Percentiles rank a stretch among this genome's conserved stretches.
Conservation (phyloP, 139 green algal species). For the Chlorella sp. region DNA sequence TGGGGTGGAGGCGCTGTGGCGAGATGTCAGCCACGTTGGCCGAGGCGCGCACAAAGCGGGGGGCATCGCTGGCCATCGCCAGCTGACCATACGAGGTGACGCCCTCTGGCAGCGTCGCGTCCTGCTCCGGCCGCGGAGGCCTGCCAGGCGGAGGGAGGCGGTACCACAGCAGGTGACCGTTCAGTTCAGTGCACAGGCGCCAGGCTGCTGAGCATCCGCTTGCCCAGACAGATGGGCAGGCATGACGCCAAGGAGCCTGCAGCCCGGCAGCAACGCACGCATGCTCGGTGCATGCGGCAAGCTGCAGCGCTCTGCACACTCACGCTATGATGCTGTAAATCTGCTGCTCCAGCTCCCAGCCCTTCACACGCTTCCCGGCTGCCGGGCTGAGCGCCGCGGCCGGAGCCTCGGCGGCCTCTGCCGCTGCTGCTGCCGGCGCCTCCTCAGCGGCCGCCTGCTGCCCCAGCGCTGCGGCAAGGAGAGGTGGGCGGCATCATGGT, state of each 20-base stretch:
- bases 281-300: too few relatives aligned
- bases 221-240: too few relatives aligned
- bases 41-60: conserved; percentile 15
- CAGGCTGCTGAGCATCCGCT: too few relatives aligned
- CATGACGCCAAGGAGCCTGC: too few relatives aligned
- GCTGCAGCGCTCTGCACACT: too few relatives aligned
- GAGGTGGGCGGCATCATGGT: too few relatives aligned
- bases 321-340: conserved; percentile 22
- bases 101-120: conserved; percentile 3
- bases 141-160: too few relatives aligned
- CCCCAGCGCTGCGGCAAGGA: background rate
- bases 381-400: background rate
- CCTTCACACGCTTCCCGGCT: background rate
- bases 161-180: too few relatives aligned
- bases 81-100: conserved; percentile 34
- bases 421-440: background rate
- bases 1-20: conserved; percentile 46
- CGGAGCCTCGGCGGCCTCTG: background rate
- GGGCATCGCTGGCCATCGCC: conserved; percentile 44
- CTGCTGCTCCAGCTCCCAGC: conserved; percentile 31
- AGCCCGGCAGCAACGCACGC: too few relatives aligned
- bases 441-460: too few relatives aligned
- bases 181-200: too few relatives aligned
- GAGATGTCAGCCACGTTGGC: conserved; percentile 32
- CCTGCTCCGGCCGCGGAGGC: background rate